Evolutionary conservation across 1,284 basidiomycete species (phyloP), one percentile per base, ranked within the genome.

Genomic region (Cutaneotrichosporon cutaneum): DNA sequence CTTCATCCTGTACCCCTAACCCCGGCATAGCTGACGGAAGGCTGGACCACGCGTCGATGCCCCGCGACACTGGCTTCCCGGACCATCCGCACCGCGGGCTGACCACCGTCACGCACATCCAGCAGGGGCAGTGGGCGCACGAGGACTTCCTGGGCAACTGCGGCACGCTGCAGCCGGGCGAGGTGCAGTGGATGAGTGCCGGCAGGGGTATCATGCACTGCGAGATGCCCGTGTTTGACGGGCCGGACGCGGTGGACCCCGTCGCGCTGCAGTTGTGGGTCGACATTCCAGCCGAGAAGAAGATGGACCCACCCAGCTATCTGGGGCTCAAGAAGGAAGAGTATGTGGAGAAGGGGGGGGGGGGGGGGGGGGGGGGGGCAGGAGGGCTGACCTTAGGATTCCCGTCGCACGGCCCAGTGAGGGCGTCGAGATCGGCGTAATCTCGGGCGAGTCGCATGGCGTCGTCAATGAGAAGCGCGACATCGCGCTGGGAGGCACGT

Each of bases 181-280:
- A 91, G 59, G 87, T 95, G 4, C 94, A 96, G 73, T 96, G 92
- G 91, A 96, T 96, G 93, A 89, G 87, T 71, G 92, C 92, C 13
- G 90, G 90, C 1, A 70, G 73, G 58, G 83, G 82, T 0, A 72
- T 77, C 72, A 88, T 93, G 60, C 90, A 93, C 70, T 87, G 89
- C 6, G 91, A 84, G 80, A 96, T 97, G 90, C 94, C 95, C 2
- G 82, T 91, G 5, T 61, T 56, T 11, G 56, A 60, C n/a, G 33
- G 26, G 6, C 47, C 50, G 3, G 50, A 53, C 32, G 11, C 22
- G 21, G n/a, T 21, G 10, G 35, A 39, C 9, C 57, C 52, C n/a
- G 21, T 42, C 8, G 94, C 92, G 11, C 82, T 98, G 48, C 94
- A 98, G 73, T 85, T 98, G 22, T 97, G 94, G 95, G 82, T 97